Base-by-base conservation (phyloP, 495 filamentous ascomycete species). In the Oidiodendron maius region DNA sequence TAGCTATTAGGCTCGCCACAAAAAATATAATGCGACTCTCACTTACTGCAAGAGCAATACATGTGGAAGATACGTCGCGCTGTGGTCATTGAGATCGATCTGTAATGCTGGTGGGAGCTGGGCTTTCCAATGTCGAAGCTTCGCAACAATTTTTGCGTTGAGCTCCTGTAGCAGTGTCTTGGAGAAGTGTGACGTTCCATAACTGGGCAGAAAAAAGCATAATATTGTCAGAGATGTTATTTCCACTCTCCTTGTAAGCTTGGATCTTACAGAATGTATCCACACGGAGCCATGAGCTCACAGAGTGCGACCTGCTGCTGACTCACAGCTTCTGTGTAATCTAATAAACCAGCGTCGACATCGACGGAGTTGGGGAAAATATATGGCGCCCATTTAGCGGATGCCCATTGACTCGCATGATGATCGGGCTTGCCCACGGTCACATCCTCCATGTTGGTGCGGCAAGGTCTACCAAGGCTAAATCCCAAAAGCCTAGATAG, bases 211-310 rank as follows among this genome's bases (percentile, higher is more conserved):
- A 34, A n/a, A 34, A n/a, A 34, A 34, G 8, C 8, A n/a, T n/a
- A 34, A 34, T 9, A 8, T 34, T 8, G n/a, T 34, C n/a, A 34
- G 28, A 8, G n/a, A n/a, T 34, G 8, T 9, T 34, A 8, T 34
- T 9, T 34, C 28, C 28, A 34, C 28, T 34, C 9, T 35, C 60
- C 51, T 54, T 36, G 11, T 55, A 37, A 18, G 57, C 47, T 8
- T 42, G 46, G 16, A 42, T 52, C 70, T 53, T 46, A 75, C 70
- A 76, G 50, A 13, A 71, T 69, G 54, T 72, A 67, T 9, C 68
- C 67, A n/a, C 70, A 64, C 1, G 71, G 71, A 12, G 69, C 69
- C 8, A 76, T 67, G 45, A 72, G 69, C 46, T 75, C 72, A 69
- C 70, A 76, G 0, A 76, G 51, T 25, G 70, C 52, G 2, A 66